Base-by-base conservation (phyloP, 805 yeast genomes). In the Candida loeiensis region DNA sequence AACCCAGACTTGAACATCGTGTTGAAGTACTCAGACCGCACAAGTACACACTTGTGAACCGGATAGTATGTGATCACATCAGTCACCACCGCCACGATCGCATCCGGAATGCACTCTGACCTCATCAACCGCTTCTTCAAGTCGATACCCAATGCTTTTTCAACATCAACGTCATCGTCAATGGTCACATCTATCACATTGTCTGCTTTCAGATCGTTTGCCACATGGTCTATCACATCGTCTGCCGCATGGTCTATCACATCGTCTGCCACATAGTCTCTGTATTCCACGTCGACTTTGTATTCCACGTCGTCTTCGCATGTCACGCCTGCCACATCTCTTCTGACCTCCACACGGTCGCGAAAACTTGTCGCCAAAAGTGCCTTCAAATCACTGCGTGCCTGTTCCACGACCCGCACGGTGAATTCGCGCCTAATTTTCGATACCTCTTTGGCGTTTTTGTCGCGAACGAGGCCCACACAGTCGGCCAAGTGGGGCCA, bases 1-100 rank as follows among this genome's bases (percentile, higher is more conserved):
- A 65, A 49, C 6, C 56, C 64, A 1, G 85, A 78, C 7, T 65
- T 55, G 53, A 85, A 78, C 81, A 84, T 73, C 2, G 78, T 71
- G 37, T 70, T 76, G 51, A 77, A 85, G 56, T 81, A 85, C 32
- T 76, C 82, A 2, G 85, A 74, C 29, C 89, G 61, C 4, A 71
- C 58, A 17, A 85, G 54, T 36, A 85, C 72, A 0, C 85, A 71
- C 30, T 80, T 66, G 56, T 85, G 85, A 4, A 71, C 79, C 1
- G 91, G 90, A 51, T 77, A 84, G 43, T 67, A 69, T 0, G 56
- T 51, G 35, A 54, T 47, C 4, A 50, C 55, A 0, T 47, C 39
- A 17, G 63, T 21, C 4, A 58, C 51, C 7, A 69, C 67, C 1
- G 68, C 50, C 1, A 80, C 35, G 1, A 77, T 62, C 0, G 75